Conservation (phyloP, 139 green algal species). For the Chlamydomonas schloesseri region DNA sequence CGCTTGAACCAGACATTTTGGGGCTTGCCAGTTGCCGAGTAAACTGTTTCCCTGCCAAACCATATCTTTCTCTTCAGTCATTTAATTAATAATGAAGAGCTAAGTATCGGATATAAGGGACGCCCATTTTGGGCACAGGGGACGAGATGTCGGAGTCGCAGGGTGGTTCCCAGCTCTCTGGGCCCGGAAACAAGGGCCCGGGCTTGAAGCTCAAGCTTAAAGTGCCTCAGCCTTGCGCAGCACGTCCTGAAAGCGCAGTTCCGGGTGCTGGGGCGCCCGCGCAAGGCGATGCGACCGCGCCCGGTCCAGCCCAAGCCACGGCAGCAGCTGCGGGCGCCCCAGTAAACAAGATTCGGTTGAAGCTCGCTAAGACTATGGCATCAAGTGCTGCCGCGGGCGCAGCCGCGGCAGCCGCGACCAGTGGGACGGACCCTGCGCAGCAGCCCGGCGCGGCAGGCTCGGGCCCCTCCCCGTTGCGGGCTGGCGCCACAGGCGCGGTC, state of each 20-base stretch:
- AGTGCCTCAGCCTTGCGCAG: neutral
- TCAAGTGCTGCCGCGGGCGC: neutral
- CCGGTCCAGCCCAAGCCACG: neutral
- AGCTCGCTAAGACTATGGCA: conserved; percentile 35
- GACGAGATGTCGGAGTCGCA: conserved; percentile 35
- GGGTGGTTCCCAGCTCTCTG: conserved; percentile 9
- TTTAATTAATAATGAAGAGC: too few relatives aligned
- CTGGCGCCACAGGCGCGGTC: too few relatives aligned
- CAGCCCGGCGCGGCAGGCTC: neutral
- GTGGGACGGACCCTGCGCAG: neutral
- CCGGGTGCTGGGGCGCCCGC: neutral
- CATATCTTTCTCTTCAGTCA: too few relatives aligned
- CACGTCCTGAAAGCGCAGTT: neutral
- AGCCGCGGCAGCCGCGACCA: neutral
- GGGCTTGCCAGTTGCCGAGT: too few relatives aligned
- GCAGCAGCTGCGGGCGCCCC: neutral
- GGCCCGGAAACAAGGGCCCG: conserved; percentile 8
- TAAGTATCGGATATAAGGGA: too few relatives aligned
- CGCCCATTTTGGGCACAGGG: too few relatives aligned
- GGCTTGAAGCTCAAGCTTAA: conserved; percentile 23
- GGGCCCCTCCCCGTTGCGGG: neutral
- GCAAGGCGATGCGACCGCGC: neutral
- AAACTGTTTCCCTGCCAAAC: too few relatives aligned
- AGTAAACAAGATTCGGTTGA: conserved; percentile 32
- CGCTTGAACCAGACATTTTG: too few relatives aligned